Percentiles rank a stretch among this genome's conserved stretches.
phyloP scores from a whole-genome alignment of 2,329 filamentous ascomycete species.

The Talaromyces marneffei region DNA sequence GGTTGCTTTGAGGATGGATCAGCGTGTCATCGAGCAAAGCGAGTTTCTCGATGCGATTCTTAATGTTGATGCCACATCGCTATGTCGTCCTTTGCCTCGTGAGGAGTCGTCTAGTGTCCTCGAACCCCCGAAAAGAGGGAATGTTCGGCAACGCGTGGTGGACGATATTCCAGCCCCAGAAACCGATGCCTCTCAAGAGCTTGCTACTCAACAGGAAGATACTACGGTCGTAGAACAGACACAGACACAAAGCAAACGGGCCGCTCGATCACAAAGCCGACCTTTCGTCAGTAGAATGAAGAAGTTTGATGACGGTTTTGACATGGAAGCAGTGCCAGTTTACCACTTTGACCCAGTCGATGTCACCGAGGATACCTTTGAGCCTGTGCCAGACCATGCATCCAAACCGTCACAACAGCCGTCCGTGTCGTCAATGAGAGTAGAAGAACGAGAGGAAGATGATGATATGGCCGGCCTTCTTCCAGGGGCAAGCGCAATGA shows the following conservation, averaged over 20 bases:
- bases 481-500: conserved; percentile 70
- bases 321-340: conserved; percentile 36
- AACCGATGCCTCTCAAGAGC: conserved; percentile 10
- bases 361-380: conserved; percentile 9
- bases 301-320: conserved; percentile 62
- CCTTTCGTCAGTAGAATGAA: conserved; percentile 54
- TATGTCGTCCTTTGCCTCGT: conserved; percentile 60
- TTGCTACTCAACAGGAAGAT: conserved; percentile 2
- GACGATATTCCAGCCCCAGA: conserved; percentile 13
- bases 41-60: conserved; percentile 90
- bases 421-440: conserved; percentile 14
- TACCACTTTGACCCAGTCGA: conserved; percentile 28
- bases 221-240: conserved; percentile 12
- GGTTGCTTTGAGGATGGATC: conserved; percentile 67
- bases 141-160: conserved; percentile 1
- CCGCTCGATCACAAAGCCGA: conserved; percentile 25
- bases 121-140: conserved; percentile 29
- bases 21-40: conserved; percentile 78
- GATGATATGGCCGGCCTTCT: conserved; percentile 67
- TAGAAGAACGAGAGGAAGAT: conserved; percentile 26
- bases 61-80: conserved; percentile 64
- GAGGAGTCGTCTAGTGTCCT: conserved; percentile 35
- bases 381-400: not conserved
- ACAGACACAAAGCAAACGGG: conserved; percentile 12
- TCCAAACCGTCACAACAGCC: conserved; percentile 3